Base-by-base conservation (phyloP, 495 filamentous ascomycete genomes). In the Penicillium coprophilum region DNA sequence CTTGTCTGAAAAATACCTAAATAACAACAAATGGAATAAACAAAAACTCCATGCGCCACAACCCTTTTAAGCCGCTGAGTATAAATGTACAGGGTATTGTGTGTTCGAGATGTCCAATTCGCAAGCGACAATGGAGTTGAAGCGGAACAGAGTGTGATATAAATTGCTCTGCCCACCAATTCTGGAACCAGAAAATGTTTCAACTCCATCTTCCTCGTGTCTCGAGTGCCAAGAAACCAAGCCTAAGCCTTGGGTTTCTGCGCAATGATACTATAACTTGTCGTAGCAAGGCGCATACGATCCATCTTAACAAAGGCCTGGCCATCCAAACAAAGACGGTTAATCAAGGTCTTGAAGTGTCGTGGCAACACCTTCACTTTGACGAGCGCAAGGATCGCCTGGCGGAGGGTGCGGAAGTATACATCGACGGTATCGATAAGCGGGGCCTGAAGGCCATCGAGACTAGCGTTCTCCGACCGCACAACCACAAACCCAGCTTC, bases 251-350 rank as follows among this genome's bases (percentile, higher is more conserved):
- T 44, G 4, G 82, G 83, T 68, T 86, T 86, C 69, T 80, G 77
- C 9, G 82, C 83, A 50, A 86, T 77, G 58, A 85, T 77, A 57
- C 82, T 81, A 51, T 86, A 85, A 50, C 80, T 85, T 24, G 83
- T 86, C 7, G 82, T 80, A 21, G 81, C 79, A 17, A 86, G 68
- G 13, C 82, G 78, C 77, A 82, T 80, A 31, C 68, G 78, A 51
- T 86, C 83, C 79, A 85, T 85, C 74, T 85, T 77, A 53, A 86
- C 77, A 52, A 86, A 86, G 0, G 83, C 82, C 60, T 84, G 72
- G 0, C 82, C 80, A 56, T 85, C 82, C 30, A 85, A 64, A 57
- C 82, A 83, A 32, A 86, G 64, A n/a, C 83, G 77, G 57, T 86
- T 80, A 60, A 86, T 82, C 44, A 86, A 62, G n/a, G 81, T 79